These are phyloP conservation scores for Fonsecaea multimorphosa DNA, from an alignment of 2,329 filamentous ascomycete genomes.

Conservation along the genomic window DNA sequence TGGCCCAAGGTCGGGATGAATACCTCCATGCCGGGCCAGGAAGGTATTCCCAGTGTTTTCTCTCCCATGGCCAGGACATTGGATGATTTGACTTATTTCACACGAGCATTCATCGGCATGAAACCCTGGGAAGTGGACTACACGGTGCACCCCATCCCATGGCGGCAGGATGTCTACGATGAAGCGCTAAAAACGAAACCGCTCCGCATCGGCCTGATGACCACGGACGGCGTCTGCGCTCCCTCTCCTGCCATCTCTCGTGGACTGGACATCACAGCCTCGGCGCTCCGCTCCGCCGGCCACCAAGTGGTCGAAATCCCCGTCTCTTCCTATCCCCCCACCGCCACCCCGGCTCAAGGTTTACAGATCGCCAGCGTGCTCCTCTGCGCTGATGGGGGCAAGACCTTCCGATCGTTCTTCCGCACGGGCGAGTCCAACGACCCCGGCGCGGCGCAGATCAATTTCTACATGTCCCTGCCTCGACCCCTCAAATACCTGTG, in stretches of 20 bases:
- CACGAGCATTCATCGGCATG: constrained; percentile 76
- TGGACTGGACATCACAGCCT: constrained; percentile 73
- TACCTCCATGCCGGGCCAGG: constrained; percentile 91
- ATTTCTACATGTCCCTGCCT: constrained; percentile 74
- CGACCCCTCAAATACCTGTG: constrained; percentile 80
- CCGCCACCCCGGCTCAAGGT: constrained; percentile 77
- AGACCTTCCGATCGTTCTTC: constrained; percentile 78
- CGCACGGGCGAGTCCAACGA: constrained; percentile 80
- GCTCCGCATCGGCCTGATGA: constrained; percentile 76
- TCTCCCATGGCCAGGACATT: constrained; percentile 90
- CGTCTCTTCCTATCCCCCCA: constrained; percentile 63
- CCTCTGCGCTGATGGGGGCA: constrained; percentile 82
- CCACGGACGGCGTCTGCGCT: constrained; percentile 80
- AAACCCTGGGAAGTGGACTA: constrained; percentile 89
- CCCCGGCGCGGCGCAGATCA: constrained; percentile 75
- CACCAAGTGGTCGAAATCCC: constrained; percentile 72
- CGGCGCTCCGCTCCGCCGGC: constrained; percentile 71
- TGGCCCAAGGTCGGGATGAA: constrained; percentile 86
- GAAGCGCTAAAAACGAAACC: constrained; percentile 67
- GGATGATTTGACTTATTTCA: constrained; percentile 83
- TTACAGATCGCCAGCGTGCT: constrained; percentile 78
- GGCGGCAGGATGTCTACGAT: constrained; percentile 68
- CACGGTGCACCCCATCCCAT: constrained; percentile 81
- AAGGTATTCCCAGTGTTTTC: constrained; percentile 86
- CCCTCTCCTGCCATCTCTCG: constrained; percentile 83